A percentile compares a stretch with the other conserved stretches of the same genome.
Conservation (phyloP, 495 filamentous ascomycete species). For the Trichoderma asperelloides region DNA sequence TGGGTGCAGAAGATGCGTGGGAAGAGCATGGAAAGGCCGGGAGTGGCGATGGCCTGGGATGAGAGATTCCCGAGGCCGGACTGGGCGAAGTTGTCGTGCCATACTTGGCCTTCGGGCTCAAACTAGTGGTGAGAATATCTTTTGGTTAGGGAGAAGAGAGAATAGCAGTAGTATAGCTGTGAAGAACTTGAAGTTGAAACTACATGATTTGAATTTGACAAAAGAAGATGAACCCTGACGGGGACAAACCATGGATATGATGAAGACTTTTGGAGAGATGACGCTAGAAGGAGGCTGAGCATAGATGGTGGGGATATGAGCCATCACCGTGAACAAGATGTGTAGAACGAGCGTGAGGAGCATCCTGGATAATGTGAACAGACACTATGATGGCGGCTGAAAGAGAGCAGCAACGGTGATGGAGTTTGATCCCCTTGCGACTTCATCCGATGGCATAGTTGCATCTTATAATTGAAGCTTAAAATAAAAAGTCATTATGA, state of each 20-base stretch:
- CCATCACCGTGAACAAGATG: background rate
- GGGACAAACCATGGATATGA: slow-evolving; percentile 6
- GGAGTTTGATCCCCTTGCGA: background rate
- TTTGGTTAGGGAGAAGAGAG: background rate
- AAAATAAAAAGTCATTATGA: background rate
- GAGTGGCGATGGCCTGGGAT: slow-evolving; percentile 55
- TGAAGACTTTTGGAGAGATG: slow-evolving; percentile 3
- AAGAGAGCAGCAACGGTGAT: background rate
- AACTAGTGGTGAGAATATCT: slow-evolving; percentile 36
- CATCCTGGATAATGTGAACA: background rate
- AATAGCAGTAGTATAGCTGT: too few relatives aligned
- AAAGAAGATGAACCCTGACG: background rate
- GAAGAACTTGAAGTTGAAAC: background rate
- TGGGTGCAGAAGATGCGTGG: slow-evolving; percentile 56
- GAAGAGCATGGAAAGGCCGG: slow-evolving; percentile 56
- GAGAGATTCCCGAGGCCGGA: slow-evolving; percentile 40
- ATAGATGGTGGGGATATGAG: background rate
- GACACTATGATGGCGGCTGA: background rate
- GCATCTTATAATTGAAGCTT: background rate
- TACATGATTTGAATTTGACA: background rate
- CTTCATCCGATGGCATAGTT: background rate
- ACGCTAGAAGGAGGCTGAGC: background rate
- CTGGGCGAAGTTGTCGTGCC: slow-evolving; percentile 50
- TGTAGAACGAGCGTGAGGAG: background rate
- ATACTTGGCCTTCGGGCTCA: slow-evolving; percentile 54